A percentile compares a stretch with the other conserved stretches of the same genome.
Conservation (phyloP, 495 filamentous ascomycete species). For the Amniculicola lignicola region DNA sequence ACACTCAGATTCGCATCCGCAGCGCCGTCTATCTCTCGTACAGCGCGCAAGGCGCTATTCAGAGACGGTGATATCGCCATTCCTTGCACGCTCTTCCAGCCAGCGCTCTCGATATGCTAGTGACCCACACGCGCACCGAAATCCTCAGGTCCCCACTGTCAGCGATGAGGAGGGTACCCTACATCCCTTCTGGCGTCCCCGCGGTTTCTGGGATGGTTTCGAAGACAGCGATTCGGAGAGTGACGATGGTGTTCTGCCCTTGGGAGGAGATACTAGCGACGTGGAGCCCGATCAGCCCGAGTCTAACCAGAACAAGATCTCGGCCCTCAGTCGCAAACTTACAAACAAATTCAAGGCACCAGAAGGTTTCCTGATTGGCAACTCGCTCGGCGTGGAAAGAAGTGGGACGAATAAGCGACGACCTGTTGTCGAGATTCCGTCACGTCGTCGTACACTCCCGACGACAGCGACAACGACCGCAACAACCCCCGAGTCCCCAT, state of each 20-base stretch:
- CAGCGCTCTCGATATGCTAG: conserved; percentile 9
- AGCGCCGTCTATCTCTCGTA: conserved; percentile 36
- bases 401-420: conserved; percentile 48
- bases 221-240: conserved; percentile 49
- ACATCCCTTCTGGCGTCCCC: conserved; percentile 80
- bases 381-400: conserved; percentile 50
- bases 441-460: too few species aligned
- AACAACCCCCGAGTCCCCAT: conserved; percentile 25
- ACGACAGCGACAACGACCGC: too few species aligned
- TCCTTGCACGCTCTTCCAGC: conserved; percentile 34
- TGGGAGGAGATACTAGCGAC: conserved; percentile 42
- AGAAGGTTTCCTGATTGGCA: conserved; percentile 45
- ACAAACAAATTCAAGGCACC: conserved; percentile 32
- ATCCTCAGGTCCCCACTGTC: conserved; percentile 30
- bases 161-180: conserved; percentile 51
- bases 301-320: neutral
- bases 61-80: conserved; percentile 39
- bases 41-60: conserved; percentile 43
- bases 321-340: conserved; percentile 30
- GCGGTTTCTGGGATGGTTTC: conserved; percentile 65
- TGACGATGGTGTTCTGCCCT: conserved; percentile 36
- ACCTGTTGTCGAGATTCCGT: conserved; percentile 54
- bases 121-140: conserved; percentile 21
- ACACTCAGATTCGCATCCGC: conserved; percentile 23
- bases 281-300: conserved; percentile 32